Evolutionary conservation across 2,329 filamentous ascomycete species (phyloP).

Genomic region (Colletotrichum sp.): DNA sequence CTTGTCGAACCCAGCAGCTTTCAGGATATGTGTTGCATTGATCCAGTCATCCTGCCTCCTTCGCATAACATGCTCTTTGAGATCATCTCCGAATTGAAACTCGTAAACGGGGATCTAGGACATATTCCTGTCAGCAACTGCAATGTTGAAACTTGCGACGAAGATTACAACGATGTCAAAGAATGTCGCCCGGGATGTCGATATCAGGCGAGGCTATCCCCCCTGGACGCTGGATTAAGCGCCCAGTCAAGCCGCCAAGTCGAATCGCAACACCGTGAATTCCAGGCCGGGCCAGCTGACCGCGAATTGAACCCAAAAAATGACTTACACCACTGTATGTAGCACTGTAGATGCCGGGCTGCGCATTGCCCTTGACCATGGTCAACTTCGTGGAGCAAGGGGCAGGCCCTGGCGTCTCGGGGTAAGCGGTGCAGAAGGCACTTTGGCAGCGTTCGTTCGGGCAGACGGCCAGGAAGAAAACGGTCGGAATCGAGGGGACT

Average conservation of each 20-base stretch:
- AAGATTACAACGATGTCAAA: neutral
- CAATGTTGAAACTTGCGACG: neutral
- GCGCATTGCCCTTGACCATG: conserved; percentile 53
- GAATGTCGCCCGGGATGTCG: neutral
- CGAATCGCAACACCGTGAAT: neutral
- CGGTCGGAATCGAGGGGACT: neutral
- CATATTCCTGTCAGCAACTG: neutral
- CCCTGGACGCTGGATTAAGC: neutral
- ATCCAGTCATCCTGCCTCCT: conserved; percentile 94
- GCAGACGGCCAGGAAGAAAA: neutral
- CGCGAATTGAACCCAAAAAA: neutral
- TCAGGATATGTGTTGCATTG: conserved; percentile 98
- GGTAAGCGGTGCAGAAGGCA: neutral
- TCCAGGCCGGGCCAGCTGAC: neutral
- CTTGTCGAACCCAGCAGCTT: conserved; percentile 97
- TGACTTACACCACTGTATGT: conserved; percentile 71
- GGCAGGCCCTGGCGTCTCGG: conserved; percentile 8
- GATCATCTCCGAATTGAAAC: conserved; percentile 80
- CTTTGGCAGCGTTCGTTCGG: neutral
- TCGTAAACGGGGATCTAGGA: conserved; percentile 91
- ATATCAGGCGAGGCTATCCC: conserved; percentile 11
- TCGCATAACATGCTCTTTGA: conserved; percentile 92
- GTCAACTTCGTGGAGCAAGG: conserved; percentile 14
- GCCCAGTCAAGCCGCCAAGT: neutral
- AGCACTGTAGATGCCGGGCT: conserved; percentile 66